phyloP scores from a whole-genome alignment of 139 green algal genomes.

The Tetraselmis striata region DNA sequence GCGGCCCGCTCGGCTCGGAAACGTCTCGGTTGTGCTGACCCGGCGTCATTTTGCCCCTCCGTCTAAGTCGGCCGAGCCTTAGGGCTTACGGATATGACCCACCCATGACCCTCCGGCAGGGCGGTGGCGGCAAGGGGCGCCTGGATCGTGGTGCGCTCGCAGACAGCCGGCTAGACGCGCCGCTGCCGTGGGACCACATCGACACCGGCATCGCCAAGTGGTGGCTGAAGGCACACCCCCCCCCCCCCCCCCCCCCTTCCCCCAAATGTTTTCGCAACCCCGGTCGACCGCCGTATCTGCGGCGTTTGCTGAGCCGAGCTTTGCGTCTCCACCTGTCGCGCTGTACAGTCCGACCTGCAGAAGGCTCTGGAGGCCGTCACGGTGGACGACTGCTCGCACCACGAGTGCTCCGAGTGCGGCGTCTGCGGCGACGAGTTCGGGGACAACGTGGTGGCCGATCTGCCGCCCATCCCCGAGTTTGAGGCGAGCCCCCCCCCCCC shows the following conservation, averaged over 20 bases:
- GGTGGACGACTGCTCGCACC: conserved; percentile 67
- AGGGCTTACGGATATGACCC: no score
- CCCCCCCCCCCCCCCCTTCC: no score
- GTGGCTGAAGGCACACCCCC: conserved; percentile 67
- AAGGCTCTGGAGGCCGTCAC: conserved; percentile 59
- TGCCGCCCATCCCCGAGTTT: conserved; percentile 54
- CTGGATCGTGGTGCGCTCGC: conserved; percentile 53
- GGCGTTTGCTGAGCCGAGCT: no score
- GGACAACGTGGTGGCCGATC: conserved; percentile 46
- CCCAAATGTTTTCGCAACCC: no score
- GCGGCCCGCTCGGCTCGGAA: not conserved
- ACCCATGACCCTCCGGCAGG: no score
- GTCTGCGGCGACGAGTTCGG: conserved; percentile 65
- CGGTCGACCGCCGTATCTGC: no score
- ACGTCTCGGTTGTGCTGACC: no score
- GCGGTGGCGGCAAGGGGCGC: conserved; percentile 56
- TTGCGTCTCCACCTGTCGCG: no score
- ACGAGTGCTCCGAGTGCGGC: conserved; percentile 61
- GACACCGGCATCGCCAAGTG: conserved; percentile 61
- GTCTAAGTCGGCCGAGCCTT: no score
- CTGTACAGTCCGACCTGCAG: conserved; percentile 70
- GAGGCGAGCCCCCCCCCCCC: conserved; percentile 4
- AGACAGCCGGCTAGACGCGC: conserved; percentile 55
- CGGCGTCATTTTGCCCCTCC: no score
- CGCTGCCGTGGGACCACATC: conserved; percentile 70